Evolutionary conservation across 345 rosid species (phyloP), one percentile per base, ranked within the genome.

Genomic region (Clarkia xantiana): DNA sequence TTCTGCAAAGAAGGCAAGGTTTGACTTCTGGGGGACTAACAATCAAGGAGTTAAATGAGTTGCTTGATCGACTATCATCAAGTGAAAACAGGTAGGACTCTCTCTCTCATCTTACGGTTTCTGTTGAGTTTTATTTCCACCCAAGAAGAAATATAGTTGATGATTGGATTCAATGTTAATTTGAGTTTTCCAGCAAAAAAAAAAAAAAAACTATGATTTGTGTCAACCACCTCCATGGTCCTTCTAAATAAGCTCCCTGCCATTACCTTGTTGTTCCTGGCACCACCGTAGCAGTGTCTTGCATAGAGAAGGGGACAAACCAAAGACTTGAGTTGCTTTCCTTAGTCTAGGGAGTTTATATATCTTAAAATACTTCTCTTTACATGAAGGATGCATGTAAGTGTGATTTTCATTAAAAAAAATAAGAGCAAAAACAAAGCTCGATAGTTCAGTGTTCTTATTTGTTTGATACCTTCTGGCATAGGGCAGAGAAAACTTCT

Each of bases 1-100:
- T 86, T 9, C 59, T 86, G 48, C 90, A 86, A 42, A 72, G 76
- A 8, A 78, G 89, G 72, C 97, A 90, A 68, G 94, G 94, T 52
- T 73, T 72, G 76, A 64, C 76, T 18, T 82, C 95, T 0, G 86
- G 86, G 42, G 95, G 82, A 10, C 65, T 82, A 42, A 77, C 76
- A 14, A 71, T 90, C 25, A 77, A 67, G 73, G 95, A 79, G 51
- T 62, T 90, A 55, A 86, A 90, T 63, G 81, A 71, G 34, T 72
- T 80, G 76, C 91, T 90, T 55, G 94, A 82, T 75, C 69, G 73
- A 20, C 63, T 90, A 64, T 90, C 95, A 64, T 75, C 78, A 0
- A 66, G 78, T 66, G 97, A 90, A 57, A 82, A 61, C 70, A 82
- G 95, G 97, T 66, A 18, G 29, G 58, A 50, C 52, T 3, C 39